Conservation (phyloP, 2,329 filamentous ascomycete species). For the Onygena corvina region DNA sequence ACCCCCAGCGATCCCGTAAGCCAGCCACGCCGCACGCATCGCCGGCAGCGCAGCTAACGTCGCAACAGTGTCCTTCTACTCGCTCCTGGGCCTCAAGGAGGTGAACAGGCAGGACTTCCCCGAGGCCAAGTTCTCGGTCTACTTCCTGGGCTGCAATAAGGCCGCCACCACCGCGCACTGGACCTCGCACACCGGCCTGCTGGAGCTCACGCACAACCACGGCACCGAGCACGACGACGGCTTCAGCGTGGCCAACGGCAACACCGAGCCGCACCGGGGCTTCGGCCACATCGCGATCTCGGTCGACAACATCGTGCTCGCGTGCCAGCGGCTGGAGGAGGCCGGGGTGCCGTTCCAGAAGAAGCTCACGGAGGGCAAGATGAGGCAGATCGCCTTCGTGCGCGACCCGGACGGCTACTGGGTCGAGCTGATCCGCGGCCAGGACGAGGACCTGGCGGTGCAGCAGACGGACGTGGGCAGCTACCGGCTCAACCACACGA, state of each 20-base stretch:
- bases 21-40: conserved; percentile 7
- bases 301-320: conserved; percentile 74
- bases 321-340: conserved; percentile 78
- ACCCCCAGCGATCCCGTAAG: conserved; percentile 66
- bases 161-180: conserved; percentile 59
- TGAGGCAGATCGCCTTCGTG: conserved; percentile 79
- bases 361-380: conserved; percentile 76
- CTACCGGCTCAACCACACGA: conserved; percentile 58
- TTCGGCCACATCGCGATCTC: conserved; percentile 80
- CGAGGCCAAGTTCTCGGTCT: conserved; percentile 85
- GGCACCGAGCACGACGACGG: conserved; percentile 75
- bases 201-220: conserved; percentile 76
- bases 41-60: not conserved
- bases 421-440: conserved; percentile 49
- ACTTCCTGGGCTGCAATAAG: conserved; percentile 89
- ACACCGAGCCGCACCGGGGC: conserved; percentile 71
- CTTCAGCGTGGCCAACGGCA: conserved; percentile 77
- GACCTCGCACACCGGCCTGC: conserved; percentile 72
- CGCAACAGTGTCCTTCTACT: conserved; percentile 72
- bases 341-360: conserved; percentile 92
- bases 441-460: conserved; percentile 49
- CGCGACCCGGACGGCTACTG: conserved; percentile 81
- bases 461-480: conserved; percentile 60
- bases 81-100: conserved; percentile 76
- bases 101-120: conserved; percentile 72